Evolutionary conservation across 2,329 filamentous ascomycete species (phyloP).

Genomic region (Magnaporthiopsis incrustans): DNA sequence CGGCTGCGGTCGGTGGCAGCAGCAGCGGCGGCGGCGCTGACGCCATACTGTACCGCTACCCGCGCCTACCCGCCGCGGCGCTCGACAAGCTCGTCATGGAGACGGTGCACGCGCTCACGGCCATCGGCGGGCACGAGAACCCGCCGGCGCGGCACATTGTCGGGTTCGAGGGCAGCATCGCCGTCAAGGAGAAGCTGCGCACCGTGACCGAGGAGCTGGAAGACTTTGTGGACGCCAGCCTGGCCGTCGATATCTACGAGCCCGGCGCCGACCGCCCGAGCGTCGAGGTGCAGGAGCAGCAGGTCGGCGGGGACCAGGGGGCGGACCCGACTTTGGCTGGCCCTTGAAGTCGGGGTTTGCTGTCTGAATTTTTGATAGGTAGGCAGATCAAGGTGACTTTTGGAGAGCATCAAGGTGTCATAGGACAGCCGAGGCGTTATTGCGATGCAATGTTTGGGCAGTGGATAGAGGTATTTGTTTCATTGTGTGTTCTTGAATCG

Average conservation of each 20-base stretch:
- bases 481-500: too few relatives aligned
- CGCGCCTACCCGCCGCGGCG: constrained; percentile 59
- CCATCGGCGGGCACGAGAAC: constrained; percentile 93
- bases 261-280: constrained; percentile 36
- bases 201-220: constrained; percentile 94
- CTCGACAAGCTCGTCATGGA: constrained; percentile 73
- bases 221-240: constrained; percentile 87
- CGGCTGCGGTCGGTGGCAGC: constrained; percentile 18
- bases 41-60: constrained; percentile 60
- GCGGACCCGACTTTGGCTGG: neutral
- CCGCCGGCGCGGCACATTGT: constrained; percentile 92
- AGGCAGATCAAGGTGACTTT: too few relatives aligned
- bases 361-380: neutral
- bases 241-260: constrained; percentile 70
- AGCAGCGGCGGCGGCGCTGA: neutral
- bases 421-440: neutral
- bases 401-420: neutral
- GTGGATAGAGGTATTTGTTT: too few relatives aligned
- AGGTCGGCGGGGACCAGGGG: neutral
- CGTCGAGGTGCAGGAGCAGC: constrained; percentile 37
- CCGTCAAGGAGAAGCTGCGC: constrained; percentile 93
- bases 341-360: neutral
- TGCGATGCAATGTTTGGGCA: neutral
- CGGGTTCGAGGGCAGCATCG: constrained; percentile 75
- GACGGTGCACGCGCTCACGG: constrained; percentile 82